phyloP scores from a whole-genome alignment of 352 stramenopile species.

The Phytophthora tentaculata region DNA sequence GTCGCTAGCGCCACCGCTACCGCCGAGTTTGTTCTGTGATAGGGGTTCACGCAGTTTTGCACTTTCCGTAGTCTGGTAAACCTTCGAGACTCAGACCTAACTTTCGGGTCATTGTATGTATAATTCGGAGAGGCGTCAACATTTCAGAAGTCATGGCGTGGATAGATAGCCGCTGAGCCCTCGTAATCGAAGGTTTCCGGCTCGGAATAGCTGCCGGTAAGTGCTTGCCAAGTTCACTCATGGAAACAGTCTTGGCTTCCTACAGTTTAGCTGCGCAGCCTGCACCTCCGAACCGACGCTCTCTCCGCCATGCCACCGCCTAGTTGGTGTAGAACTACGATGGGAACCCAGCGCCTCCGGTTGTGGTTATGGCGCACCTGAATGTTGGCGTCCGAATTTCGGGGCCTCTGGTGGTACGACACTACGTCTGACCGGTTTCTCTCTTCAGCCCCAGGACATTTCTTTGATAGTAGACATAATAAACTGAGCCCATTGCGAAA shows the following conservation, averaged over 20 bases:
- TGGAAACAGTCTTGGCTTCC: not conserved
- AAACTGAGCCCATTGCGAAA: too few species aligned
- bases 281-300: too few species aligned
- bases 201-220: not conserved
- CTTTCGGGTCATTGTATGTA: not conserved
- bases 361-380: too few species aligned
- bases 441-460: too few species aligned
- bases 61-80: not conserved
- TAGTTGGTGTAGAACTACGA: too few species aligned
- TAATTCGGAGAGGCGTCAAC: not conserved
- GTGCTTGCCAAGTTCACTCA: not conserved
- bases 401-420: too few species aligned
- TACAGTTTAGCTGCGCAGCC: too few species aligned
- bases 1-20: not conserved
- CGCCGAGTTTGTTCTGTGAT: not conserved
- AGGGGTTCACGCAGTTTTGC: not conserved
- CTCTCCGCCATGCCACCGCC: too few species aligned
- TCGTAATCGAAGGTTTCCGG: not conserved
- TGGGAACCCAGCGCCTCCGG: too few species aligned
- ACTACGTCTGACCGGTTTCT: too few species aligned
- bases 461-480: too few species aligned
- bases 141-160: not conserved
- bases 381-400: too few species aligned
- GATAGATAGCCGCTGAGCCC: not conserved
- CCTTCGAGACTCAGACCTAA: not conserved